Percentiles rank a stretch among this genome's conserved stretches.
Evolutionary conservation across 2,329 filamentous ascomycete genomes (phyloP).

Genomic region (Beauveria rudraprayagi): DNA sequence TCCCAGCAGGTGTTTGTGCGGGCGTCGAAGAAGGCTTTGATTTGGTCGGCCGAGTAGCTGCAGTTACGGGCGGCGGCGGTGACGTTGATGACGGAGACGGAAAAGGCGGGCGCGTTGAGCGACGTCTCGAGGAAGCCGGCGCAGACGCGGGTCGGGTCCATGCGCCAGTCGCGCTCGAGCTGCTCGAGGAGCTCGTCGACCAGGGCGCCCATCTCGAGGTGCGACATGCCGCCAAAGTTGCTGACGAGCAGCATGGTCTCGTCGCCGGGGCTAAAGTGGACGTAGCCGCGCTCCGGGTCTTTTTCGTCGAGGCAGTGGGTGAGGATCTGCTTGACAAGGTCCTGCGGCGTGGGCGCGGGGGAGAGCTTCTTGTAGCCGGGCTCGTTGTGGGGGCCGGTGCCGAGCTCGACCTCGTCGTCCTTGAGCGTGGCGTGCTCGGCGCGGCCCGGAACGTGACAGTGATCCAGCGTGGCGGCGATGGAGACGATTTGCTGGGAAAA

Average conservation of each 20-base stretch:
- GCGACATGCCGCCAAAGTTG: conserved; percentile 53
- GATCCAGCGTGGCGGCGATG: conserved; percentile 50
- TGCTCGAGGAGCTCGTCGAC: conserved; percentile 46
- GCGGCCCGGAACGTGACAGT: conserved; percentile 51
- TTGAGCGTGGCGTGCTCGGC: conserved; percentile 39
- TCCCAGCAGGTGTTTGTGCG: conserved; percentile 52
- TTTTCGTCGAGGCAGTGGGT: conserved; percentile 50
- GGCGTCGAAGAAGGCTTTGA: conserved; percentile 57
- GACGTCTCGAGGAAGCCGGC: conserved; percentile 62
- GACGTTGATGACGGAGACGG: conserved; percentile 56
- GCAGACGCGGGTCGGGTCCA: conserved; percentile 46
- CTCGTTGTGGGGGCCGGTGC: conserved; percentile 61
- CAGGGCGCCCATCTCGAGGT: conserved; percentile 48
- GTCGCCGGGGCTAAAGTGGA: conserved; percentile 37
- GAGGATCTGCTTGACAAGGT: conserved; percentile 50
- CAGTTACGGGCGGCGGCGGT: conserved; percentile 37
- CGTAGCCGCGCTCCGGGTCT: conserved; percentile 41
- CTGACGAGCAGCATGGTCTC: conserved; percentile 47
- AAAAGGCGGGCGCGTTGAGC: conserved; percentile 64
- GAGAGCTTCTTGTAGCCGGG: conserved; percentile 51
- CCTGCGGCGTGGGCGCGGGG: conserved; percentile 39
- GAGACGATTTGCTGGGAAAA: conserved; percentile 46
- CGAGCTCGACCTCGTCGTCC: conserved; percentile 50
- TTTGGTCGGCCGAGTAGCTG: conserved; percentile 40
- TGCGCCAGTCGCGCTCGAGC: conserved; percentile 37